Conservation (phyloP, 2,329 filamentous ascomycete genomes). For the Magnaporthales sp. region DNA sequence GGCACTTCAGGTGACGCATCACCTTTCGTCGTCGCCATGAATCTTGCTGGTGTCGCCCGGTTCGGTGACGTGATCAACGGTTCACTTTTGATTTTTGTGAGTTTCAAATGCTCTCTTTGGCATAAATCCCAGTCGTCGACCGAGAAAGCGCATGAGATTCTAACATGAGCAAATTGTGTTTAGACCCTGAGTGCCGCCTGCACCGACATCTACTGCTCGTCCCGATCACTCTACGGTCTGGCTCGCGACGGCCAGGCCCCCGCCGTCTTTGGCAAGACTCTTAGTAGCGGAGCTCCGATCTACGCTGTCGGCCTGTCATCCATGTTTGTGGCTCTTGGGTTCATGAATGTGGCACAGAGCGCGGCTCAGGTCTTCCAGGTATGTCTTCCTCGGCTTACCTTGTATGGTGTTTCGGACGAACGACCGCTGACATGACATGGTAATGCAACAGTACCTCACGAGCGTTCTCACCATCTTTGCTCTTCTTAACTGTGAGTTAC, state of each 20-base stretch:
- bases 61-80: neutral
- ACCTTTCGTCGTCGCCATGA: neutral
- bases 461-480: constrained; percentile 34
- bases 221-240: neutral
- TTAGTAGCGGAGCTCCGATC: neutral
- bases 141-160: neutral
- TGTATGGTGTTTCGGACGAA: no score
- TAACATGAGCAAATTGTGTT: neutral
- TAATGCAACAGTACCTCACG: neutral
- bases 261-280: neutral
- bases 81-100: neutral
- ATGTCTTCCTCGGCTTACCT: no score
- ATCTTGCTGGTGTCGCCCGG: neutral
- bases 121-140: neutral
- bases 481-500: constrained; percentile 9
- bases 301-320: neutral
- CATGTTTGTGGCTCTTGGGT: neutral
- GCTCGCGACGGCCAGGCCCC: neutral
- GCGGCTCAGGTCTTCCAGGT: neutral
- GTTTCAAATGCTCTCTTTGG: neutral
- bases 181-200: neutral
- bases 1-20: neutral
- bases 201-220: neutral
- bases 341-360: neutral
- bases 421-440: no score